These are phyloP conservation scores for Ceratocystiopsis minuta DNA, from an alignment of 2,329 filamentous ascomycete genomes.

Conservation along the genomic window DNA sequence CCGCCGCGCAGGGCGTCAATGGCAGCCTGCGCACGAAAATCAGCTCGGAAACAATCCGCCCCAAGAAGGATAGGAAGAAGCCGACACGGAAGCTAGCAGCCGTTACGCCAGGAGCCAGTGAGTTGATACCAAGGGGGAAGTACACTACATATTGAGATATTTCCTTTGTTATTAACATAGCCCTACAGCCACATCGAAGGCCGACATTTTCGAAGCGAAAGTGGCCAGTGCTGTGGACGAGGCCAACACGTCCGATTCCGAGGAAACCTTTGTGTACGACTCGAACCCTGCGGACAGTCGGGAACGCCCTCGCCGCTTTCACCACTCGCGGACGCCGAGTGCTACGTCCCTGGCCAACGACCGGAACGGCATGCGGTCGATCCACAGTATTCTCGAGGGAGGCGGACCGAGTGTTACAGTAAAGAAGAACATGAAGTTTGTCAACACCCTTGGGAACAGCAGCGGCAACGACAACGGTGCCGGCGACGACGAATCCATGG, in stretches of 20 bases:
- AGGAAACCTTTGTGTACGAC: conserved; percentile 97
- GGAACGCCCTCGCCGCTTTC: conserved; percentile 46
- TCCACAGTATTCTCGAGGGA: conserved; percentile 45
- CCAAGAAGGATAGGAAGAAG: conserved; percentile 84
- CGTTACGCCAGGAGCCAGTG: conserved; percentile 56
- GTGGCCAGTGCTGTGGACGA: conserved; percentile 93
- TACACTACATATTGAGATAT: neutral
- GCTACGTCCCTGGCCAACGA: conserved; percentile 71
- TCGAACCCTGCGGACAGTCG: conserved; percentile 67
- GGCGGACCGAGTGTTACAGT: conserved; percentile 32
- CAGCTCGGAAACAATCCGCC: conserved; percentile 89
- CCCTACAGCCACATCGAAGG: conserved; percentile 67
- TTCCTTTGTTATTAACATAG: neutral
- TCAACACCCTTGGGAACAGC: conserved; percentile 55
- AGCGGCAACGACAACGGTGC: conserved; percentile 35
- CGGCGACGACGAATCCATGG: conserved; percentile 50
- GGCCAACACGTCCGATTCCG: conserved; percentile 88
- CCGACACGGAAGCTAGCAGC: conserved; percentile 53
- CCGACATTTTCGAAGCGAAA: conserved; percentile 94
- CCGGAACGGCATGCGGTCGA: conserved; percentile 39
- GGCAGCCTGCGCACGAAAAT: conserved; percentile 70
- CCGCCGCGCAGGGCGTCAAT: conserved; percentile 43
- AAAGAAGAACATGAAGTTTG: conserved; percentile 95
- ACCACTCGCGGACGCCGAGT: conserved; percentile 83
- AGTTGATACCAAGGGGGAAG: too few species aligned